Conservation (phyloP, 495 filamentous ascomycete genomes). For the Annulohypoxylon maeteangense region DNA sequence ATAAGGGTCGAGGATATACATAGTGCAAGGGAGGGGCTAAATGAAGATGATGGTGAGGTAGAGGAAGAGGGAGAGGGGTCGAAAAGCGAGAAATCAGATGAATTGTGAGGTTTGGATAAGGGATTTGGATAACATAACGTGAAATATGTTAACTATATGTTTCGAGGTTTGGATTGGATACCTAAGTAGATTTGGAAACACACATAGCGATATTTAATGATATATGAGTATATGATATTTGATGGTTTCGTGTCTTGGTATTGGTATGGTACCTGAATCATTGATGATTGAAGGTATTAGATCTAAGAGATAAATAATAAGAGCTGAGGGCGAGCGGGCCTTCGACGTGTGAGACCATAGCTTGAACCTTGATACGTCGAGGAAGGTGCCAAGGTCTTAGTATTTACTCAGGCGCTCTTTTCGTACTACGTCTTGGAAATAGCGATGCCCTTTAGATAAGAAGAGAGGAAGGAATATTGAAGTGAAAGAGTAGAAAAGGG, state of each 20-base stretch:
- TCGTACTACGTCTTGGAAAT: neutral
- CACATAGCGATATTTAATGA: neutral
- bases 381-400: neutral
- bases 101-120: constrained; percentile 1
- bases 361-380: constrained; percentile 3
- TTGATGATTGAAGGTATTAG: neutral
- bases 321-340: neutral
- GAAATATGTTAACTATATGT: no score
- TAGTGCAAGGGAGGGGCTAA: constrained; percentile 37
- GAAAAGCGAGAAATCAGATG: constrained; percentile 22
- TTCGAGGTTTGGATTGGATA: neutral
- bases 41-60: constrained; percentile 3
- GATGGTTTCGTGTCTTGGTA: neutral
- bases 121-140: no score
- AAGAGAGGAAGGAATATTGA: neutral
- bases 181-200: neutral
- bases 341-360: neutral
- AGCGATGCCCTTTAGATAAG: neutral
- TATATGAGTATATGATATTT: neutral
- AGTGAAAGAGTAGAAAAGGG: neutral
- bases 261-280: neutral
- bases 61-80: constrained; percentile 1
- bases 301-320: neutral
- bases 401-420: neutral
- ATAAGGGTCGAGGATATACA: constrained; percentile 80